phyloP scores from a whole-genome alignment of 345 rosid species.

The Arabis alpina region DNA sequence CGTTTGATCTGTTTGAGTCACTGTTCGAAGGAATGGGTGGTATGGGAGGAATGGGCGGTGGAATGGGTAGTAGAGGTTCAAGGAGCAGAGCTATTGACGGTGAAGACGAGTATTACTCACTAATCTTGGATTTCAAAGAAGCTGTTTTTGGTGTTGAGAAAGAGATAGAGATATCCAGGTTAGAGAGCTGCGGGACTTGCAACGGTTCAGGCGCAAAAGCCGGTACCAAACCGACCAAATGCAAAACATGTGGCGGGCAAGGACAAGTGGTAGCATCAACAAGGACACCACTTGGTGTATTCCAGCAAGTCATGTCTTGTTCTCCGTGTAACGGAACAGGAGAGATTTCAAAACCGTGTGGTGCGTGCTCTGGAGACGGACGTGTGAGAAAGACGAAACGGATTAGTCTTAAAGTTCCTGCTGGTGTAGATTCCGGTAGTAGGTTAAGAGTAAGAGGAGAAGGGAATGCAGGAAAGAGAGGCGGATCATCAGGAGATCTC shows the following conservation, averaged over 20 bases:
- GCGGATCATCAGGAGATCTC: constrained; percentile 92
- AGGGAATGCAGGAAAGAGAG: constrained; percentile 93
- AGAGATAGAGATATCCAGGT: constrained; percentile 89
- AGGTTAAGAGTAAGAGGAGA: constrained; percentile 92
- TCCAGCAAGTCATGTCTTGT: constrained; percentile 98
- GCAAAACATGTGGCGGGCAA: constrained; percentile 94
- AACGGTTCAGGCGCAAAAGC: constrained; percentile 92
- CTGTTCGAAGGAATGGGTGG: constrained; percentile 92
- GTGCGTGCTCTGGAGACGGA: constrained; percentile 87
- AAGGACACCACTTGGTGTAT: constrained; percentile 92
- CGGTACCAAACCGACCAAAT: constrained; percentile 77
- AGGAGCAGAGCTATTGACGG: constrained; percentile 84
- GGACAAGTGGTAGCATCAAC: constrained; percentile 94
- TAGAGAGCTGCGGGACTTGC: constrained; percentile 87
- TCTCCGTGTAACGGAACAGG: constrained; percentile 86
- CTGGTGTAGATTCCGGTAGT: constrained; percentile 97
- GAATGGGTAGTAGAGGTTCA: constrained; percentile 75
- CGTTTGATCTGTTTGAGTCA: constrained; percentile 91
- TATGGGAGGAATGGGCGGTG: constrained; percentile 77
- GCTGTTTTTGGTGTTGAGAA: constrained; percentile 94
- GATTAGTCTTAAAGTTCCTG: constrained; percentile 89
- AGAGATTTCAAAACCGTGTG: constrained; percentile 74
- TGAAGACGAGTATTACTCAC: constrained; percentile 88
- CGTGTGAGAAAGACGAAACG: constrained; percentile 86
- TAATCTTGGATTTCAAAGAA: constrained; percentile 81